phyloP scores from a whole-genome alignment of 2,329 filamentous ascomycete genomes.

The Aspergillus sp. region DNA sequence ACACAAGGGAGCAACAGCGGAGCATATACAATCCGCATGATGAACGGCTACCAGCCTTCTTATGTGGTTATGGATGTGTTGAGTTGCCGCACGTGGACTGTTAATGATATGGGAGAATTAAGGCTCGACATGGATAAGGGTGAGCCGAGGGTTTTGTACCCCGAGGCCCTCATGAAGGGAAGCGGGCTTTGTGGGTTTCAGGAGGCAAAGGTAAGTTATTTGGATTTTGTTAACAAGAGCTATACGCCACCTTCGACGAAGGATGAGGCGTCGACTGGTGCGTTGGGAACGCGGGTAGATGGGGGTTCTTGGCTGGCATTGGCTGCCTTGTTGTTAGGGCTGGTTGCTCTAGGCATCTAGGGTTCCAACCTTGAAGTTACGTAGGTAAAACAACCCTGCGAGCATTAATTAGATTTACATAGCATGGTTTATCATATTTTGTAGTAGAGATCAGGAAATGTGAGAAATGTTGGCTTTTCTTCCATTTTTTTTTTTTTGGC shows the following conservation, averaged over 20 bases:
- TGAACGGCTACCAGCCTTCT: slow-evolving; percentile 31
- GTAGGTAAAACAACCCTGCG: too few relatives aligned
- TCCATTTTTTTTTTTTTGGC: not conserved
- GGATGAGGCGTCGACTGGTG: not conserved
- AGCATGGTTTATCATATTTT: not conserved
- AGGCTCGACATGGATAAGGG: slow-evolving; percentile 35
- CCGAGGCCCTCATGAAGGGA: slow-evolving; percentile 32
- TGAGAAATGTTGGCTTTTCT: not conserved
- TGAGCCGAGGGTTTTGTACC: slow-evolving; percentile 38
- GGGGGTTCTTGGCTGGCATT: not conserved
- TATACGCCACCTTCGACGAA: not conserved
- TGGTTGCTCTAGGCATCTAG: slow-evolving; percentile 7
- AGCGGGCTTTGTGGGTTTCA: slow-evolving; percentile 37
- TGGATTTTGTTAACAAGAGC: slow-evolving; percentile 7
- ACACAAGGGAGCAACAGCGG: slow-evolving; percentile 43
- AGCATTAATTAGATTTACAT: not conserved
- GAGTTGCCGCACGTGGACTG: slow-evolving; percentile 33
- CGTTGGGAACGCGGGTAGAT: not conserved
- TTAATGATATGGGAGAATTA: slow-evolving; percentile 31
- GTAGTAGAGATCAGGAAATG: not conserved
- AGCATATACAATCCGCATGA: slow-evolving; percentile 37
- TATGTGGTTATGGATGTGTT: slow-evolving; percentile 34
- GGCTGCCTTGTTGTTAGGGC: slow-evolving; percentile 3
- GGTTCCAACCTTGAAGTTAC: not conserved
- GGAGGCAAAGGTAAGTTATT: slow-evolving; percentile 14